Base-by-base conservation (phyloP, 108 stramenopile species). In the Chaetoceros muelleri region DNA sequence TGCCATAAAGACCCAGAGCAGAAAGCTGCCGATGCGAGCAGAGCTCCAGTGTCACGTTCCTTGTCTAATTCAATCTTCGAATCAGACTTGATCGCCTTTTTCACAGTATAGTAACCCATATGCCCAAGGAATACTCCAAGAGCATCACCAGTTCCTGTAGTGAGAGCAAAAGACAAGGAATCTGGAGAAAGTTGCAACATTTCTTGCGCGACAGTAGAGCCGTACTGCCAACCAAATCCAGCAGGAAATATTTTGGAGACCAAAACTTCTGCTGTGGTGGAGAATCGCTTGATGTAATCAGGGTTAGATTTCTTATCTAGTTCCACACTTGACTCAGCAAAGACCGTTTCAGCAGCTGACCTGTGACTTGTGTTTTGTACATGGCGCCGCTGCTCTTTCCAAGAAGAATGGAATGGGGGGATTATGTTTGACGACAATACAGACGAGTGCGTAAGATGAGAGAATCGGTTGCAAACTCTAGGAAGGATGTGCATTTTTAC, bases 191-290 rank as follows among this genome's bases (percentile, higher is more conserved):
- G 82, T 10, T 79, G 83, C 52, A 79, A 54, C 25, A 71, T 46
- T 44, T 67, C 52, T 13, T 63, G 65, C 18, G 87, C 87, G 27
- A 88, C 27, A 46, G 85, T 79, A 1, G 76, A 78, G 16, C 83
- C 65, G 1, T 81, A 70, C 58, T 88, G 87, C 87, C 87, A 88
- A n/a, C 81, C 80, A 60, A 87, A 87, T 24, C 87, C 87, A 23
- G 87, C 87, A 25, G 87, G 87, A 57, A 90, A 85, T 53, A 90
- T 83, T 68, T 90, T 90, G 65, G 73, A 75, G n/a, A 89, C 65
- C 40, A 81, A 78, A 5, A 83, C 87, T 67, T 89, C 83, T 22
- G 74, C 77, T 17, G 79, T 80, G 30, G 67, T 48, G 17, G 61
- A 58, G 62, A 87, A 87, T 20, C 80, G 78, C 24, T 76, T n/a